Percentiles rank a stretch among this genome's conserved stretches.
Conservation (phyloP, 2,329 filamentous ascomycete genomes). For the Neopestalotiopsis sp. region DNA sequence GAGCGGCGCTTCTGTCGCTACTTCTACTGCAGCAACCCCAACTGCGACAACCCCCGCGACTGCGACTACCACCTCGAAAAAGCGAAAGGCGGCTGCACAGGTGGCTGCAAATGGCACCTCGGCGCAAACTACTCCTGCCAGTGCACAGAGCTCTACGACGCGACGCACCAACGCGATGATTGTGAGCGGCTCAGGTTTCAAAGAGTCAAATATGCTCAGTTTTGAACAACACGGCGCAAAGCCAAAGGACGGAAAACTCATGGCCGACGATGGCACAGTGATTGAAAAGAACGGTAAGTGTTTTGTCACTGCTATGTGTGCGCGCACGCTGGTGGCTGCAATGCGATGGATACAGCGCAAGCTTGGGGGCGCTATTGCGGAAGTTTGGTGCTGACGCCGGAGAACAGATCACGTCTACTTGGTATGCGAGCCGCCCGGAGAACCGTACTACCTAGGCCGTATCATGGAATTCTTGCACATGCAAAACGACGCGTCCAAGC, state of each 20-base stretch:
- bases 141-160: constrained; percentile 23
- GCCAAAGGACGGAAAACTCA: constrained; percentile 77
- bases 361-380: neutral
- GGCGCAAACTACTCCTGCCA: constrained; percentile 7
- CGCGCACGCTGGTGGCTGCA: constrained; percentile 3
- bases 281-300: constrained; percentile 85
- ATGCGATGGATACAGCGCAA: neutral
- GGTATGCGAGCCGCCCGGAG: constrained; percentile 94
- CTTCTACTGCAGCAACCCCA: constrained; percentile 23
- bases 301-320: neutral
- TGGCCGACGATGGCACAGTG: constrained; percentile 88
- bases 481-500: constrained; percentile 73
- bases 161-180: constrained; percentile 32
- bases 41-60: constrained; percentile 28
- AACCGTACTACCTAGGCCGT: constrained; percentile 95
- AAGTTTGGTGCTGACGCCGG: constrained; percentile 33
- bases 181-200: constrained; percentile 39
- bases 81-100: constrained; percentile 76
- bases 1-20: neutral
- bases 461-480: constrained; percentile 97
- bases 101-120: constrained; percentile 33
- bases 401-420: constrained; percentile 81
- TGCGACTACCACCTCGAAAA: constrained; percentile 62
- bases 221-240: constrained; percentile 76
- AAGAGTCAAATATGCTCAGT: constrained; percentile 85